A percentile compares a stretch with the other conserved stretches of the same genome.
These are phyloP conservation scores for Pigoraptor vietnamica DNA, from an alignment of 78 protist genomes.

Conservation along the genomic window DNA sequence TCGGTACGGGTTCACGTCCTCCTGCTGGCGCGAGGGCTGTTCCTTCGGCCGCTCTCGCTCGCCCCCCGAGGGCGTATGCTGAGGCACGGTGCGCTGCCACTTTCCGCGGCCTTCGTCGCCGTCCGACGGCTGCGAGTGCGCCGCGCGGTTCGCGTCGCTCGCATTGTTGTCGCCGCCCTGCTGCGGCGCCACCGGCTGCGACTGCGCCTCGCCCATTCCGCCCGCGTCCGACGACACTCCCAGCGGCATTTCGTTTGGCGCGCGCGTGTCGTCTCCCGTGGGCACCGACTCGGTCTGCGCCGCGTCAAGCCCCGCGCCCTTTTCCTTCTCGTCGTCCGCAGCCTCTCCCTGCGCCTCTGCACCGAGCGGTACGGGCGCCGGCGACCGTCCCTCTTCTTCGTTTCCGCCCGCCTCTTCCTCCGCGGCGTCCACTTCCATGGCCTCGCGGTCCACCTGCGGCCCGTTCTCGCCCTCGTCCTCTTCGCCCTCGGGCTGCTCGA, in stretches of 20 bases:
- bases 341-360: conserved; percentile 25
- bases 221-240: background rate
- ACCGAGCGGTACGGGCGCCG: background rate
- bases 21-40: background rate
- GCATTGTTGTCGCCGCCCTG: conserved; percentile 10
- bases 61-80: background rate
- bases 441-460: background rate
- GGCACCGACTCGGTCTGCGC: background rate
- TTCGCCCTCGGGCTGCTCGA: background rate
- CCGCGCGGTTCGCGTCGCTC: conserved; percentile 22
- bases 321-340: background rate
- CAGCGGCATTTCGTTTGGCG: background rate
- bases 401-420: conserved; percentile 3
- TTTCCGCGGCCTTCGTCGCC: background rate
- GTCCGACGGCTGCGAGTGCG: background rate
- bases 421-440: conserved; percentile 23
- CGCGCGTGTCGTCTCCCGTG: background rate
- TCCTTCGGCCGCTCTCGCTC: background rate
- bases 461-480: conserved; percentile 5
- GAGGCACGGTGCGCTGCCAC: background rate
- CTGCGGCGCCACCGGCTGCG: conserved; percentile 5
- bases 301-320: background rate
- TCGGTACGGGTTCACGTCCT: conserved; percentile 60
- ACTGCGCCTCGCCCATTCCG: background rate
- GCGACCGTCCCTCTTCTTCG: background rate